A percentile compares a stretch with the other conserved stretches of the same genome.
phyloP scores from a whole-genome alignment of 2,329 filamentous ascomycete genomes.

The Paraphaeosphaeria minitans region DNA sequence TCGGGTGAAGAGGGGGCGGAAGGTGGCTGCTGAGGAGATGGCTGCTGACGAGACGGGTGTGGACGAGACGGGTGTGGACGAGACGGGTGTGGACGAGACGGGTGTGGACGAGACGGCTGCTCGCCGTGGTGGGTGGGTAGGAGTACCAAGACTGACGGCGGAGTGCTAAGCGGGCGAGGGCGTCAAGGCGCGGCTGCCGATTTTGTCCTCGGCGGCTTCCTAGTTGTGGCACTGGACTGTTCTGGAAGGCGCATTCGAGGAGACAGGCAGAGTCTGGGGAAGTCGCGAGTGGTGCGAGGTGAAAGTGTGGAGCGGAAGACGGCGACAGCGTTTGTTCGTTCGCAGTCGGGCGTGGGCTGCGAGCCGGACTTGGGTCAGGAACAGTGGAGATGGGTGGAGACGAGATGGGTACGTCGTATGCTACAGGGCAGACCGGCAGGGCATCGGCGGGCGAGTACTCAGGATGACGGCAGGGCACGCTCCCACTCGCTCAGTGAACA shows the following conservation, averaged over 20 bases:
- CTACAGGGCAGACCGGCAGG: neutral
- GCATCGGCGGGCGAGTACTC: constrained; percentile 4
- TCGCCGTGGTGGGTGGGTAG: constrained; percentile 1
- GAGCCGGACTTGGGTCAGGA: constrained; percentile 3
- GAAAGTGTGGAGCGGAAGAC: neutral
- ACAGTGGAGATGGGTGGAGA: neutral
- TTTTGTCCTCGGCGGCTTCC: constrained; percentile 2
- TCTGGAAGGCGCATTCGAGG: constrained; percentile 4
- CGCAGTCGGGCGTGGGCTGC: constrained; percentile 1
- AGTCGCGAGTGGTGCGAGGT: neutral
- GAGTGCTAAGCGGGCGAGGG: constrained; percentile 9
- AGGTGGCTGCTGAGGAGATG: too few species aligned
- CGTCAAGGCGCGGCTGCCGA: neutral
- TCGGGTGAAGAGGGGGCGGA: constrained; percentile 6
- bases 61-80: too few species aligned
- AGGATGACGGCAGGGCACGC: constrained; percentile 1
- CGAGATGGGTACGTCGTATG: neutral
- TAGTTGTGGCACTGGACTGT: neutral
- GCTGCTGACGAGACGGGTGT: too few species aligned
- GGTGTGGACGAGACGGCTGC: neutral
- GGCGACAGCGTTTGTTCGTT: constrained; percentile 3
- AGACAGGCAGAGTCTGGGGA: neutral
- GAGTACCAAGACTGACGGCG: constrained; percentile 7
- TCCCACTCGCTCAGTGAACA: neutral
- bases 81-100: too few species aligned